phyloP scores from a whole-genome alignment of 2,329 filamentous ascomycete genomes.

The Penicillium sp. region DNA sequence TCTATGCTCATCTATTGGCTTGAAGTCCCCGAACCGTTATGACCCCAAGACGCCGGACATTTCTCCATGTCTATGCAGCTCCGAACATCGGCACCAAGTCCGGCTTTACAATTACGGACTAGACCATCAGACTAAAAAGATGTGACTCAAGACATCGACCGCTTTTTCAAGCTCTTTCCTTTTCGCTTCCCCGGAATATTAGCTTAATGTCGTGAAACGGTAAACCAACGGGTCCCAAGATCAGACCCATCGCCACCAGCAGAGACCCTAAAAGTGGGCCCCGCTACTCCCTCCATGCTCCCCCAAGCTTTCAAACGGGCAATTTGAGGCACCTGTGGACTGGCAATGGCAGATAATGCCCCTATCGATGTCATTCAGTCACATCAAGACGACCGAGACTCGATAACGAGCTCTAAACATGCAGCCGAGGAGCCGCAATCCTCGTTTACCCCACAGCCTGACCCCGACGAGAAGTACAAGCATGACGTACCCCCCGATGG shows the following conservation, averaged over 20 bases:
- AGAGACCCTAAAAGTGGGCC: neutral
- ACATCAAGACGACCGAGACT: conserved; percentile 13
- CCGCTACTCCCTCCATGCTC: neutral
- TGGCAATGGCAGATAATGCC: conserved; percentile 33
- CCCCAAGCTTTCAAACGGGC: neutral
- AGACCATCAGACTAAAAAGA: neutral
- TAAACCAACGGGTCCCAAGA: neutral
- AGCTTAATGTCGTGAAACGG: conserved; percentile 13
- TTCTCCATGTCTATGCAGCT: neutral
- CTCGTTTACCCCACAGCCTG: conserved; percentile 5
- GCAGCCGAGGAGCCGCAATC: conserved; percentile 11
- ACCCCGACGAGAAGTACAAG: conserved; percentile 31
- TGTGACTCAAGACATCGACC: neutral
- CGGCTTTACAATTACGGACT: conserved; percentile 12
- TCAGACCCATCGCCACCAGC: conserved; percentile 3
- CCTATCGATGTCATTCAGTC: conserved; percentile 33
- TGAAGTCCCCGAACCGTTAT: conserved; percentile 6
- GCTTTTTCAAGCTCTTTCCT: neutral
- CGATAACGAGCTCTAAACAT: conserved; percentile 6
- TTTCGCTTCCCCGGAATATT: neutral
- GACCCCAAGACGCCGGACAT: conserved; percentile 1
- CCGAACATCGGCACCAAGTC: conserved; percentile 13
- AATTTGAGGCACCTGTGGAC: neutral
- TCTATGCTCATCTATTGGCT: conserved; percentile 13
- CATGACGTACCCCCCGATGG: conserved; percentile 51